Evolutionary conservation across 768 basidiomycete genomes (phyloP).

Genomic region (Boletus barrowsii): DNA sequence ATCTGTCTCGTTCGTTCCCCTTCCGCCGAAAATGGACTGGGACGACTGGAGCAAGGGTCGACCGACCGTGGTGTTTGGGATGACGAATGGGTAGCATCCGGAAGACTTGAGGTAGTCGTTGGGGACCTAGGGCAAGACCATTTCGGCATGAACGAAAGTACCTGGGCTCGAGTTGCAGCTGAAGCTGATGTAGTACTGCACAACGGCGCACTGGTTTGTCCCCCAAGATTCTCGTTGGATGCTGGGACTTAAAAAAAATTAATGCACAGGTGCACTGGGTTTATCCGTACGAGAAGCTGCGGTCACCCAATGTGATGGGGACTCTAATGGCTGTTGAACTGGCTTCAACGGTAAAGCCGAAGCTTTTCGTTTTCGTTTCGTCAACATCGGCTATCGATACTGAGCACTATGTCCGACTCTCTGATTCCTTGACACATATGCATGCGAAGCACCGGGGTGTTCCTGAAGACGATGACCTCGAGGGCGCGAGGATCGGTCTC

Average conservation of each 20-base stretch:
- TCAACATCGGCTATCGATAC: constrained; percentile 95
- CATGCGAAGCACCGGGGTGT: constrained; percentile 57
- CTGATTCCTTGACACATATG: constrained; percentile 58
- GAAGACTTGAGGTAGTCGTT: constrained; percentile 70
- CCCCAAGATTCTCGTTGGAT: neutral
- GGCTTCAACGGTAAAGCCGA: constrained; percentile 69
- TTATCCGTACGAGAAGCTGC: constrained; percentile 92
- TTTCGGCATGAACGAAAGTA: constrained; percentile 65
- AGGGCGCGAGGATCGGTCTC: constrained; percentile 70
- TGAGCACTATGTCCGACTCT: constrained; percentile 83
- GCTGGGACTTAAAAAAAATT: neutral
- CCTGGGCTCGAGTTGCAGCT: constrained; percentile 64
- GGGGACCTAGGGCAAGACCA: constrained; percentile 78
- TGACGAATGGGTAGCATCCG: constrained; percentile 69
- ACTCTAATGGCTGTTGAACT: constrained; percentile 84
- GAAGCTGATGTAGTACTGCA: constrained; percentile 86
- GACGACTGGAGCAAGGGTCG: constrained; percentile 67
- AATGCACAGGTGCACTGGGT: constrained; percentile 92
- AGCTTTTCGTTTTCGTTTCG: constrained; percentile 86
- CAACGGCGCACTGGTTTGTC: constrained; percentile 93
- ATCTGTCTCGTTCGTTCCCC: constrained; percentile 88
- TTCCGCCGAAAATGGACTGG: constrained; percentile 56
- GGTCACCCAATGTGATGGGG: constrained; percentile 87
- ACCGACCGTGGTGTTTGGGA: constrained; percentile 86
- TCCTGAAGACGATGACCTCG: constrained; percentile 84